Conservation (phyloP, 179 eudicot species). For the Nepenthes alata region DNA sequence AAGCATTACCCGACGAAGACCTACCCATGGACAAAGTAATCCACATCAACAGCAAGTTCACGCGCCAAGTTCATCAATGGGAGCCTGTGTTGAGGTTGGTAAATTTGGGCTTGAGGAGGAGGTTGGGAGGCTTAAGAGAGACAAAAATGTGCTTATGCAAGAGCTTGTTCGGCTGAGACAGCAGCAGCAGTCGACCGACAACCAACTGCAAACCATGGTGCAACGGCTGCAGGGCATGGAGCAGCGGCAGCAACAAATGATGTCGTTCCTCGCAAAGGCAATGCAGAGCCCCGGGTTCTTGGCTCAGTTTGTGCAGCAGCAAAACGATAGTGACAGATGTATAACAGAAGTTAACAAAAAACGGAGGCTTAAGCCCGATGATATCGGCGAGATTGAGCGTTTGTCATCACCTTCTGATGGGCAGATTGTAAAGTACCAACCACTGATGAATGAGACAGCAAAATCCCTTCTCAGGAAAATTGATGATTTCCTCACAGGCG, state of each 20-base stretch:
- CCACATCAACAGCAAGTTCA: constrained; percentile 1
- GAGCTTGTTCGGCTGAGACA: constrained; percentile 5
- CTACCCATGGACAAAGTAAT: not conserved
- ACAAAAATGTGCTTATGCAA: constrained; percentile 7
- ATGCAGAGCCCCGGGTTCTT: constrained; percentile 6
- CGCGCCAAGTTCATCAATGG: not conserved
- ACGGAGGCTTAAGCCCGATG: constrained; percentile 3
- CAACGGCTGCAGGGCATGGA: constrained; percentile 6
- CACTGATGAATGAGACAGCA: constrained; percentile 1
- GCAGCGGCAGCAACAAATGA: constrained; percentile 5
- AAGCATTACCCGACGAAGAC: constrained; percentile 5
- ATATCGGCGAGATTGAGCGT: not conserved
- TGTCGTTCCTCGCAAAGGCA: constrained; percentile 9
- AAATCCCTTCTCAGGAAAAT: constrained; percentile 7
- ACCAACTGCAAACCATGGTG: constrained; percentile 4
- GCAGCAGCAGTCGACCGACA: constrained; percentile 5
- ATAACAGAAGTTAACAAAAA: constrained; percentile 6
- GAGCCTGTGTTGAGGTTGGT: constrained; percentile 7
- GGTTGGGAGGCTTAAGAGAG: constrained; percentile 6
- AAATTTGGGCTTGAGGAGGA: constrained; percentile 6
- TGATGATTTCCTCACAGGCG: constrained; percentile 21
- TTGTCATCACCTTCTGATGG: constrained; percentile 1
- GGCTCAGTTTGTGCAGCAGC: constrained; percentile 8
- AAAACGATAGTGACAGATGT: not conserved
- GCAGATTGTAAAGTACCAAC: constrained; percentile 7